phyloP scores from a whole-genome alignment of 768 basidiomycete species.

The Leccinum barrowsii region DNA sequence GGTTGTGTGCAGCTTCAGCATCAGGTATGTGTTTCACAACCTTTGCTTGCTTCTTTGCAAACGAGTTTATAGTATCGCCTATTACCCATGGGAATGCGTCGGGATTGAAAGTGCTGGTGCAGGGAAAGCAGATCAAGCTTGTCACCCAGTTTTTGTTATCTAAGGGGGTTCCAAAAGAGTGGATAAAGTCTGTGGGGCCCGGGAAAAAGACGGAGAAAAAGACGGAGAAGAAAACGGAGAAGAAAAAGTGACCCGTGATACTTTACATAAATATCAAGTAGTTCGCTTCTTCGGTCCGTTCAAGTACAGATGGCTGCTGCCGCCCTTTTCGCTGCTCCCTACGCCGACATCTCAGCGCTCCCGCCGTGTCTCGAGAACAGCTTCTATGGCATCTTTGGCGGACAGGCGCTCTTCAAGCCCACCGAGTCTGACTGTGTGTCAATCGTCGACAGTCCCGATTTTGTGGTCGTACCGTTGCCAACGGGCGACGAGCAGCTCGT shows the following conservation, averaged over 20 bases:
- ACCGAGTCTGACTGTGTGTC: constrained; percentile 40
- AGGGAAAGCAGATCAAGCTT: constrained; percentile 73
- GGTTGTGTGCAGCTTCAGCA: constrained; percentile 74
- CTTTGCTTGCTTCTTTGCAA: not conserved
- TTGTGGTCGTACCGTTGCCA: constrained; percentile 21
- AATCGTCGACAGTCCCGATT: not conserved
- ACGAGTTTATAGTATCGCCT: constrained; percentile 49
- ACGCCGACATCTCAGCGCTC: constrained; percentile 14
- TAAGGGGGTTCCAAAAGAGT: constrained; percentile 77
- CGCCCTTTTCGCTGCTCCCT: constrained; percentile 21
- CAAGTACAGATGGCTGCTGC: constrained; percentile 5
- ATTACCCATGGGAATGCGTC: constrained; percentile 49
- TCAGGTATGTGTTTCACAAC: constrained; percentile 46
- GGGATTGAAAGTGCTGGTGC: constrained; percentile 72
- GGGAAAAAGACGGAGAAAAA: too few species aligned
- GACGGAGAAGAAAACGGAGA: constrained; percentile 12
- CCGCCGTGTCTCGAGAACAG: constrained; percentile 43
- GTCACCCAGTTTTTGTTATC: constrained; percentile 64
- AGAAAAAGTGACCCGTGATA: constrained; percentile 34
- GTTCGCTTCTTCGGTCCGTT: not conserved
- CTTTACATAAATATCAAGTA: not conserved
- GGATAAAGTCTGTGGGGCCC: constrained; percentile 42
- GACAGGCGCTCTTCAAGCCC: constrained; percentile 47
- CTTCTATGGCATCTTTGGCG: constrained; percentile 57
- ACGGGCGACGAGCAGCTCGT: constrained; percentile 42